Evolutionary conservation across 192 early-diverging fungal genomes (phyloP).

Genomic region (Coemansia sp.): DNA sequence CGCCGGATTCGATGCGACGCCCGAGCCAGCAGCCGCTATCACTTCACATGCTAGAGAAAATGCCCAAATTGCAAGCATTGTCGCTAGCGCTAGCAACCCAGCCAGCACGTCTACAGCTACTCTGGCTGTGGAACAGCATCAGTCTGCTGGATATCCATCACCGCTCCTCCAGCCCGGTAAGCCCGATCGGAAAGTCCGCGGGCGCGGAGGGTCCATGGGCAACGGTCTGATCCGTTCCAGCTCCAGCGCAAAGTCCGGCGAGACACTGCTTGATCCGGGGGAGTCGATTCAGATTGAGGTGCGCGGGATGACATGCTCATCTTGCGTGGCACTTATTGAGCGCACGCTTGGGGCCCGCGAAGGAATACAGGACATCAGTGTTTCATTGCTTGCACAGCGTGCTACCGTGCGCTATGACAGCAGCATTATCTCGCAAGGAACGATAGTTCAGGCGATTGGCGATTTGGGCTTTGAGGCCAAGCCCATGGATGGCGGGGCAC

Average conservation of each 20-base stretch:
- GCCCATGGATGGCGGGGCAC: conserved; percentile 52
- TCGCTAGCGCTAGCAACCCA: background rate
- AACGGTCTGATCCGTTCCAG: conserved; percentile 14
- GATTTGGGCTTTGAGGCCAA: conserved; percentile 74
- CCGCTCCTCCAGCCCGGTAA: conserved; percentile 12
- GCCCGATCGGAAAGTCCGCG: conserved; percentile 7
- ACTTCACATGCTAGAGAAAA: too few species aligned
- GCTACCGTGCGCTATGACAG: conserved; percentile 71
- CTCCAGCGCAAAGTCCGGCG: conserved; percentile 41
- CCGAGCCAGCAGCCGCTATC: conserved; percentile 10
- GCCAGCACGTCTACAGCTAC: background rate
- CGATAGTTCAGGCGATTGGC: conserved; percentile 67
- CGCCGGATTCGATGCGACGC: conserved; percentile 60
- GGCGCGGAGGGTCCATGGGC: background rate
- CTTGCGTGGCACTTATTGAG: conserved; percentile 88
- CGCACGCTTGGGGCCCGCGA: conserved; percentile 58
- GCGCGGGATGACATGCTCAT: conserved; percentile 94
- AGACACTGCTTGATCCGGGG: conserved; percentile 32
- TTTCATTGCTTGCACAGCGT: conserved; percentile 81
- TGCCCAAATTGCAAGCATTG: background rate
- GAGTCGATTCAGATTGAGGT: conserved; percentile 64
- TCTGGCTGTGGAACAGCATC: background rate
- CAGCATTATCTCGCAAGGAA: conserved; percentile 38
- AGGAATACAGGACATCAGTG: conserved; percentile 74
- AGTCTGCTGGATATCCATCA: background rate